A percentile compares a stretch with the other conserved stretches of the same genome.
Conservation (phyloP, 352 stramenopile species). For the Elongisporangium anandrum region DNA sequence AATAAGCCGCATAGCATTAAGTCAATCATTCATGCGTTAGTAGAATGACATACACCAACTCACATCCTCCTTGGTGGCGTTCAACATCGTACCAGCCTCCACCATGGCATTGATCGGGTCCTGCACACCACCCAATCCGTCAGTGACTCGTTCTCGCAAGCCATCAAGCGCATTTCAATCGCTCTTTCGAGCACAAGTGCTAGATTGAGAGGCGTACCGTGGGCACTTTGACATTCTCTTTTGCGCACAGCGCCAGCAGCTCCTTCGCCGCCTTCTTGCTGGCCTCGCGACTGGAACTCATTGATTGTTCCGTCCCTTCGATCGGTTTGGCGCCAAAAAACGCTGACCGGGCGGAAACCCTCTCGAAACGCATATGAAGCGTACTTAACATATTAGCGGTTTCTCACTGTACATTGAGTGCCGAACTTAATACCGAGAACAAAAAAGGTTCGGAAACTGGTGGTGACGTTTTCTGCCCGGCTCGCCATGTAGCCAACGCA, state of each 20-base stretch:
- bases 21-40: too few species aligned
- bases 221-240: constrained; percentile 73
- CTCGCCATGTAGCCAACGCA: not conserved
- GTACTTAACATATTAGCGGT: not conserved
- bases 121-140: constrained; percentile 14
- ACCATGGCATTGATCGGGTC: constrained; percentile 77
- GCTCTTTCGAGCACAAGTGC: not conserved
- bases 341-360: not conserved
- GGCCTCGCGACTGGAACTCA: constrained; percentile 30
- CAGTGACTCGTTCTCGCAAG: not conserved
- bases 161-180: not conserved
- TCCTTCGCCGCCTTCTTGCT: constrained; percentile 73
- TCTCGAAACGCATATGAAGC: not conserved
- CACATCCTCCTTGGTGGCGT: constrained; percentile 75
- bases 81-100: constrained; percentile 80
- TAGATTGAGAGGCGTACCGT: constrained; percentile 30
- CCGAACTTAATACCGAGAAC: not conserved
- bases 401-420: not conserved
- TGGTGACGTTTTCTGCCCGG: not conserved
- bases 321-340: not conserved
- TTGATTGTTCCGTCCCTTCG: not conserved
- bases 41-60: too few species aligned
- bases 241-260: constrained; percentile 72
- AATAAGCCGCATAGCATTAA: constrained; percentile 5
- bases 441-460: not conserved